Evolutionary conservation across 2,329 filamentous ascomycete species (phyloP).

Genomic region (Coniosporium uncinatum): DNA sequence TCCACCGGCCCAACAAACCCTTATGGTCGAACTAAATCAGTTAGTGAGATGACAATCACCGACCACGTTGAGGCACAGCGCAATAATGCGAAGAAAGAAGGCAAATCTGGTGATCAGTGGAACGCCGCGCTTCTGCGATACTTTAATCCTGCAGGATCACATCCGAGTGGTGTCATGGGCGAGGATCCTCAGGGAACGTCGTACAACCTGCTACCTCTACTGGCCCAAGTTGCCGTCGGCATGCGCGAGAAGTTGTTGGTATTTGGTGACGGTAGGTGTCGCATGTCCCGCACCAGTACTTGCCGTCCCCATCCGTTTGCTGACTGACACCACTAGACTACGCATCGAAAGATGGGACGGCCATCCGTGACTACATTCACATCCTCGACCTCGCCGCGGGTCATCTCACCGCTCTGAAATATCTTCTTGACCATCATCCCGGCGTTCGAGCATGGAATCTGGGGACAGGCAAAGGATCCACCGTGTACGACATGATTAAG

Average conservation of each 20-base stretch:
- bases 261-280: constrained; percentile 79
- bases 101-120: constrained; percentile 69
- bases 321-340: constrained; percentile 62
- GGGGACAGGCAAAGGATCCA: constrained; percentile 90
- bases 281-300: no score
- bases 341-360: constrained; percentile 81
- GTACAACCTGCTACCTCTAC: constrained; percentile 90
- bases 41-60: constrained; percentile 86
- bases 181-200: constrained; percentile 96
- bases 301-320: constrained; percentile 9
- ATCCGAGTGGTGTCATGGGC: constrained; percentile 95
- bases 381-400: constrained; percentile 85
- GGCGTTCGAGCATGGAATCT: constrained; percentile 96
- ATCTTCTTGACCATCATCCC: constrained; percentile 77
- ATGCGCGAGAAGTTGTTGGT: constrained; percentile 92
- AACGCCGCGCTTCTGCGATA: constrained; percentile 92
- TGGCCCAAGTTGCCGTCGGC: constrained; percentile 94
- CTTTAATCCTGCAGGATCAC: constrained; percentile 95
- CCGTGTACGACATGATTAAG: constrained; percentile 96
- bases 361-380: constrained; percentile 98
- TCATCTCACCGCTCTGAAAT: constrained; percentile 85
- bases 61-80: constrained; percentile 88
- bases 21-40: constrained; percentile 94
- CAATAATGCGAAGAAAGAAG: constrained; percentile 73
- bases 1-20: constrained; percentile 96